phyloP scores from a whole-genome alignment of 352 stramenopile species.

The Salisapilia sapeloensis region DNA sequence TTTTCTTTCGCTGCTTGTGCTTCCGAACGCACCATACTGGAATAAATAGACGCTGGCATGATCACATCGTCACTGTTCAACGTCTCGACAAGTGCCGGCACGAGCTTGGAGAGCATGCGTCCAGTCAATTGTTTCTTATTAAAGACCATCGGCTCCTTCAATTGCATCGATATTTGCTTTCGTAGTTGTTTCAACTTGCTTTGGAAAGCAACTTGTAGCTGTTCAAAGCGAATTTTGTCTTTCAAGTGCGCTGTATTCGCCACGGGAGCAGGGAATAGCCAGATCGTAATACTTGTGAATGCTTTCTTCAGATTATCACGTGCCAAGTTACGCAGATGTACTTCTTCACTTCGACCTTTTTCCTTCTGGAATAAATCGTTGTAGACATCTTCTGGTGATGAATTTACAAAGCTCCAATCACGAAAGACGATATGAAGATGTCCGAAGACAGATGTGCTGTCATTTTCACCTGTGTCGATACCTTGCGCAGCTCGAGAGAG shows the following conservation, averaged over 20 bases:
- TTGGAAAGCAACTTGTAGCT: slow-evolving; percentile 63
- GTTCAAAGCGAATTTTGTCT: slow-evolving; percentile 76
- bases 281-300: slow-evolving; percentile 78
- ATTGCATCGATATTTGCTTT: slow-evolving; percentile 43
- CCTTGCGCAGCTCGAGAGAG: slow-evolving; percentile 60
- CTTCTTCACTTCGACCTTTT: slow-evolving; percentile 60
- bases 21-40: slow-evolving; percentile 68
- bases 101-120: slow-evolving; percentile 52
- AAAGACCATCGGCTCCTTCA: slow-evolving; percentile 63
- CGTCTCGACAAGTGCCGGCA: slow-evolving; percentile 55
- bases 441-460: slow-evolving; percentile 71
- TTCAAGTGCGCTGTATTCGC: slow-evolving; percentile 55
- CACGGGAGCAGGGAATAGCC: slow-evolving; percentile 70
- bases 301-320: slow-evolving; percentile 54
- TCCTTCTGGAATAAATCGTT: slow-evolving; percentile 70
- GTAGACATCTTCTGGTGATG: slow-evolving; percentile 63
- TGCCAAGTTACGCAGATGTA: slow-evolving; percentile 65
- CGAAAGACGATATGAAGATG: slow-evolving; percentile 79
- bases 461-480: slow-evolving; percentile 59
- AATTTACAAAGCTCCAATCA: slow-evolving; percentile 82
- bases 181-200: slow-evolving; percentile 56
- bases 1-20: slow-evolving; percentile 37
- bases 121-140: slow-evolving; percentile 55
- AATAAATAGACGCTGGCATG: slow-evolving; percentile 81
- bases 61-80: slow-evolving; percentile 80